These are phyloP conservation scores for Exophiala phaeomuriformis DNA, from an alignment of 2,329 filamentous ascomycete species.

Conservation along the genomic window DNA sequence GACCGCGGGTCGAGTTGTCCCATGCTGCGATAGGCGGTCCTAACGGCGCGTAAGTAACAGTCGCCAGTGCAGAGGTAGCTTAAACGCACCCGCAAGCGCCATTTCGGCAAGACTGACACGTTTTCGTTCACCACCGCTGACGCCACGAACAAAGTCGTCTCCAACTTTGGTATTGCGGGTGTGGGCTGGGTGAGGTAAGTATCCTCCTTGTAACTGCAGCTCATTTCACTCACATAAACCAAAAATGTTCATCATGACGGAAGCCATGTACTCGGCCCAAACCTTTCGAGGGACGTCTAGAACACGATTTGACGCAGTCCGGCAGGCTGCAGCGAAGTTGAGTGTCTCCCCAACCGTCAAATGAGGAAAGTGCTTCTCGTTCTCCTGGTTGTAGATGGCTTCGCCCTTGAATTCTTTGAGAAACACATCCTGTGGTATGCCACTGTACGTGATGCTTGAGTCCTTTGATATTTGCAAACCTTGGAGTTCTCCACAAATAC, in stretches of 20 bases:
- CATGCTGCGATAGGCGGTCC: slow-evolving; percentile 47
- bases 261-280: slow-evolving; percentile 18
- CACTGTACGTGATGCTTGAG: slow-evolving; percentile 73
- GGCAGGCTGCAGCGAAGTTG: slow-evolving; percentile 35
- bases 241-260: slow-evolving; percentile 56
- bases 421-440: slow-evolving; percentile 52
- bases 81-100: slow-evolving; percentile 13
- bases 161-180: slow-evolving; percentile 61
- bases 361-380: slow-evolving; percentile 47
- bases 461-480: slow-evolving; percentile 65
- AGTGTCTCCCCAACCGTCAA: slow-evolving; percentile 45
- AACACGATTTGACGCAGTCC: slow-evolving; percentile 44
- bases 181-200: slow-evolving; percentile 56
- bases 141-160: slow-evolving; percentile 59
- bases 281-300: slow-evolving; percentile 14
- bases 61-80: neutral
- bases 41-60: neutral
- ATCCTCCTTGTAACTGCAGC: neutral
- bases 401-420: slow-evolving; percentile 37
- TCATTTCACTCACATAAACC: slow-evolving; percentile 45
- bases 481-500: slow-evolving; percentile 73
- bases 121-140: slow-evolving; percentile 63
- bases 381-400: slow-evolving; percentile 51
- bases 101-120: slow-evolving; percentile 62
- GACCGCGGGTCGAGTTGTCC: slow-evolving; percentile 46